Conservation (phyloP, 202 grass and related monocot species). For the Carex sylvatica region DNA sequence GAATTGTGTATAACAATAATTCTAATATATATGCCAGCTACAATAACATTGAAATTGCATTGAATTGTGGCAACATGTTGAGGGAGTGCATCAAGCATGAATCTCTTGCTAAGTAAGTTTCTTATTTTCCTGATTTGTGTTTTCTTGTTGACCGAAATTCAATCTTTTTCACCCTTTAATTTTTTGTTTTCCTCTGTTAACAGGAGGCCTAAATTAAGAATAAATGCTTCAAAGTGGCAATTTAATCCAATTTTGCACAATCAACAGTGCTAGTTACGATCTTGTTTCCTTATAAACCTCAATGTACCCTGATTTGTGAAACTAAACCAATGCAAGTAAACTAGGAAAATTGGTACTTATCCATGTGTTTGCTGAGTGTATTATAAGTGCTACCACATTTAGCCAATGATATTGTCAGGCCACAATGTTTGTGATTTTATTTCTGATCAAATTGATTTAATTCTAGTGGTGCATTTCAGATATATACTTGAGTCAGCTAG, state of each 20-base stretch:
- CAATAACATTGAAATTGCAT: slow-evolving; percentile 95
- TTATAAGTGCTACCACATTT: background rate
- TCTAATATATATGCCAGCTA: slow-evolving; percentile 53
- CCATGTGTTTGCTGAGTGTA: background rate
- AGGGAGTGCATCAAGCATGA: slow-evolving; percentile 97
- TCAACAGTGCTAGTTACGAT: background rate
- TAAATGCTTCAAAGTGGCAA: slow-evolving; percentile 20
- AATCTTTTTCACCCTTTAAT: background rate
- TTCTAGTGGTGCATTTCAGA: slow-evolving; percentile 64
- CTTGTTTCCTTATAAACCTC: slow-evolving; percentile 15
- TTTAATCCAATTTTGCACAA: slow-evolving; percentile 2
- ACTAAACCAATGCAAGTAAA: background rate
- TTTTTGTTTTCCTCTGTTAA: background rate
- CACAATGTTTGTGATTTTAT: slow-evolving; percentile 15
- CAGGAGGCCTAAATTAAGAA: background rate
- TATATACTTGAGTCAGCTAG: slow-evolving; percentile 93
- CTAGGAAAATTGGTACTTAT: slow-evolving; percentile 9
- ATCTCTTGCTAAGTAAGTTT: slow-evolving; percentile 90
- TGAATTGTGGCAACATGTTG: slow-evolving; percentile 98
- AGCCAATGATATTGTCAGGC: background rate
- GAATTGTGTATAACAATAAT: background rate
- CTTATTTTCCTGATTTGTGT: background rate
- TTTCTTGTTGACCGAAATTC: background rate
- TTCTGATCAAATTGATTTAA: slow-evolving; percentile 20
- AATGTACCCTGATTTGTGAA: background rate